Evolutionary conservation across 305 asterid species (phyloP), one percentile per base, ranked within the genome.

Genomic region (Plantago coronopus): DNA sequence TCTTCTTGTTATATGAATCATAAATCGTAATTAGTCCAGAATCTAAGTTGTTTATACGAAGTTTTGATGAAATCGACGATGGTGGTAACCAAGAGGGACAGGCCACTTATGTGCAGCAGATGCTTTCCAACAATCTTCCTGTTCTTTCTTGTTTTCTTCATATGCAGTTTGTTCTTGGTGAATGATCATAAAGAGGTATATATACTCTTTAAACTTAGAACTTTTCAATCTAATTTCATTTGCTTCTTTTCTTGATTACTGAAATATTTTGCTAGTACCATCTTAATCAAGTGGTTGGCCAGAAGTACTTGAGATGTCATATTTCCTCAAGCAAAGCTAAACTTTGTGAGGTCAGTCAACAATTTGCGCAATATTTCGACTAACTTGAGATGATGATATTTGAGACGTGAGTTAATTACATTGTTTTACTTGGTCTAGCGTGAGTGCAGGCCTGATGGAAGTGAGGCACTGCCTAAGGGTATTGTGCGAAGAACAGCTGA

Each of bases 391-490:
- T 4, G 9, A 9, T 29, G 37, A 1, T 29, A 5, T 29, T 29
- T 7, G 0, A 29, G 8, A 29, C 5, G 37, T 29, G 5, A 5
- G 37, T 29, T 54, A 18, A 9, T 61, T 22, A 20, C 54, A 38
- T 54, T 72, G 72, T 65, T 62, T 43, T 75, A 46, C 67, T 54
- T 13, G 17, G 12, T 67, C 21, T 57, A 85, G 96, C 53, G 66
- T 53, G 74, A 74, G 61, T 79, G 85, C 83, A 78, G 76, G 72
- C 78, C 75, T 43, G 79, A 71, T 61, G 96, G 94, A 60, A 81
- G 84, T 29, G 85, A 74, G 74, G 65, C 81, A 27, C 67, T 87
- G 71, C 94, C 96, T 27, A 73, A 76, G 62, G 89, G 91, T 21
- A 85, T 87, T 63, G 79, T 85, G 53, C 64, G 78, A 17, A 48